phyloP scores from a whole-genome alignment of 2,329 filamentous ascomycete species.

The Epicoccum nigrum region DNA sequence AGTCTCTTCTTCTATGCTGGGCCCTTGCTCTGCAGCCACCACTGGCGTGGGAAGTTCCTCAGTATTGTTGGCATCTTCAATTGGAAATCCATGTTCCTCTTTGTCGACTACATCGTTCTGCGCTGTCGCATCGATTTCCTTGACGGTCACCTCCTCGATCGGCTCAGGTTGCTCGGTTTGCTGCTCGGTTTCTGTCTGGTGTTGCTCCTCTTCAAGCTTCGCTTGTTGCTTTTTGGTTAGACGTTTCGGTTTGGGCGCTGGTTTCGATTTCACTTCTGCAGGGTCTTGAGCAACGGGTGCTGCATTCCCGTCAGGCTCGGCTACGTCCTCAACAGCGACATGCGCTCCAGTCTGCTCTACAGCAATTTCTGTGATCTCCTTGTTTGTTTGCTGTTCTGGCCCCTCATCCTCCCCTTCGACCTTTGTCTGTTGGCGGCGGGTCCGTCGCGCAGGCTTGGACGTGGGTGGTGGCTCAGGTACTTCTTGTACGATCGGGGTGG shows the following conservation, averaged over 20 bases:
- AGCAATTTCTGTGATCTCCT: not conserved
- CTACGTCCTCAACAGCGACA: too few relatives aligned
- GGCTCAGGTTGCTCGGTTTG: conserved; percentile 5
- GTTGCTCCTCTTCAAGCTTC: conserved; percentile 1
- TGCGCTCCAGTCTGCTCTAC: not conserved
- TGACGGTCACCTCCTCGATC: conserved; percentile 4
- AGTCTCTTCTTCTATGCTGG: not conserved
- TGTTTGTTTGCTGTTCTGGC: not conserved
- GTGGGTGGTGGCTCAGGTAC: not conserved
- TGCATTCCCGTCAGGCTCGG: not conserved
- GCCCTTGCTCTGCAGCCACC: not conserved
- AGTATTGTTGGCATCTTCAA: not conserved
- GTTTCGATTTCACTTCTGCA: not conserved
- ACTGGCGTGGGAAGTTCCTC: not conserved
- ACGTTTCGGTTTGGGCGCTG: not conserved
- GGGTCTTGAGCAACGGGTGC: not conserved
- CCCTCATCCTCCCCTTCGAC: conserved; percentile 2
- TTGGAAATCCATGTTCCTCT: not conserved
- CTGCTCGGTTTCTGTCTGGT: conserved; percentile 2
- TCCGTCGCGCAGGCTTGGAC: conserved; percentile 1
- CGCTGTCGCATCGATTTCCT: not conserved
- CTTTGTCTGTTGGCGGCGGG: conserved; percentile 10
- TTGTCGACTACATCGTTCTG: not conserved
- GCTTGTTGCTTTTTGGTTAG: conserved; percentile 13
- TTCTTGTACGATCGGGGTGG: not conserved